Evolutionary conservation across 306 rosid genomes (phyloP).

Genomic region (Prunus mume): DNA sequence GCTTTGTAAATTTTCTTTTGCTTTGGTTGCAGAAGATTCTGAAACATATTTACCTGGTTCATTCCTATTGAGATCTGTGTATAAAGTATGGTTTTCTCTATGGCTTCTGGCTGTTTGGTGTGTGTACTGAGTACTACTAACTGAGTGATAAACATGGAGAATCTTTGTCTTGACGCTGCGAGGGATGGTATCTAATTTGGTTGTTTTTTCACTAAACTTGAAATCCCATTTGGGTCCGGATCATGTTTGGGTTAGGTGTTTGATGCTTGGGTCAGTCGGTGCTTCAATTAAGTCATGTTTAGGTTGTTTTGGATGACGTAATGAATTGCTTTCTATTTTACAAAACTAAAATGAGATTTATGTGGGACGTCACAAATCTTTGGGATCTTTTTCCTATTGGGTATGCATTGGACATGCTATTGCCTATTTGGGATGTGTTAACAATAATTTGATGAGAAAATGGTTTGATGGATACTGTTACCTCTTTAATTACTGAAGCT

Average conservation of each 20-base stretch:
- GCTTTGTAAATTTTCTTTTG: background rate
- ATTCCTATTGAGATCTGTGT: conserved; percentile 17
- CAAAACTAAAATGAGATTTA: background rate
- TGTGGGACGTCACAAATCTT: background rate
- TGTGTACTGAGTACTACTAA: background rate
- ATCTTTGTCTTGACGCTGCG: background rate
- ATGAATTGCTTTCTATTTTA: background rate
- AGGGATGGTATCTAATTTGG: background rate
- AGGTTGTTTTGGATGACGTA: background rate
- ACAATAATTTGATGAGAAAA: background rate
- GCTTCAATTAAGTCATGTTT: background rate
- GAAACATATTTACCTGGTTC: background rate
- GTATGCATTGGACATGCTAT: background rate
- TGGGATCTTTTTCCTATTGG: too few relatives aligned
- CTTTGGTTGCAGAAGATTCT: background rate
- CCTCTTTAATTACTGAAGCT: background rate
- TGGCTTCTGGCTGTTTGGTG: background rate
- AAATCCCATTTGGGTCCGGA: background rate
- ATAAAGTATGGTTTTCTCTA: background rate
- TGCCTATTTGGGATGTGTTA: background rate
- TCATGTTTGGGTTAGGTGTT: background rate
- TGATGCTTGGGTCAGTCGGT: background rate
- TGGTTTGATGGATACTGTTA: background rate
- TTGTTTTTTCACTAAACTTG: background rate
- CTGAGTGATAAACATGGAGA: background rate